Conservation (phyloP, 176 grass and related monocot species). For the Musa troglodytarum region DNA sequence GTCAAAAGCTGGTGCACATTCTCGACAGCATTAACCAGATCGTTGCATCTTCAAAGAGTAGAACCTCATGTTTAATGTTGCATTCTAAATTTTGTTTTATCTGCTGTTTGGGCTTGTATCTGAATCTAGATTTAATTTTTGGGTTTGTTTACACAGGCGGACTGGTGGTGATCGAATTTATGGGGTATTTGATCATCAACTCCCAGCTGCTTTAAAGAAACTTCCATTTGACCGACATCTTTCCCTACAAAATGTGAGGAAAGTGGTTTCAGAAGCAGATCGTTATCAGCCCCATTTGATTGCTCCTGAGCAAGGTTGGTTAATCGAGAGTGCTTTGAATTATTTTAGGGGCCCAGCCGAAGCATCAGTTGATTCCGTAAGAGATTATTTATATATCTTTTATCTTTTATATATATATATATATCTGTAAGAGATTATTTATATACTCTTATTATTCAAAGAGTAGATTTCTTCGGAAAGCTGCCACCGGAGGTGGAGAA, state of each 20-base stretch:
- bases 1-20: no score
- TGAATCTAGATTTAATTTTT: not conserved
- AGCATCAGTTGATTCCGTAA: conserved; percentile 96
- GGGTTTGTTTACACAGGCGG: conserved; percentile 29
- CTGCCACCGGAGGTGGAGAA: conserved; percentile 8
- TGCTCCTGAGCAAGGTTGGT: conserved; percentile 94
- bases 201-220: conserved; percentile 75
- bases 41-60: no score
- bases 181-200: conserved; percentile 87
- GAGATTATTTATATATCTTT: conserved; percentile 21
- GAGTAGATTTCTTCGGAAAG: conserved; percentile 8
- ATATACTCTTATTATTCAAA: no score
- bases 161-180: conserved; percentile 91
- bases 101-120: not conserved
- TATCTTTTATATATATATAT: not conserved
- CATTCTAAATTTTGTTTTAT: not conserved
- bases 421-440: no score
- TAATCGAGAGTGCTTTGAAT: conserved; percentile 84
- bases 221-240: conserved; percentile 89
- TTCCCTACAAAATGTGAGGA: conserved; percentile 76
- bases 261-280: conserved; percentile 84
- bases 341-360: conserved; percentile 95
- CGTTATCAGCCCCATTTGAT: conserved; percentile 95
- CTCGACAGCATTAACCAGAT: no score
- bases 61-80: not conserved